Evolutionary conservation across 495 filamentous ascomycete species (phyloP).

Genomic region (Hypoxylon intermedium): DNA sequence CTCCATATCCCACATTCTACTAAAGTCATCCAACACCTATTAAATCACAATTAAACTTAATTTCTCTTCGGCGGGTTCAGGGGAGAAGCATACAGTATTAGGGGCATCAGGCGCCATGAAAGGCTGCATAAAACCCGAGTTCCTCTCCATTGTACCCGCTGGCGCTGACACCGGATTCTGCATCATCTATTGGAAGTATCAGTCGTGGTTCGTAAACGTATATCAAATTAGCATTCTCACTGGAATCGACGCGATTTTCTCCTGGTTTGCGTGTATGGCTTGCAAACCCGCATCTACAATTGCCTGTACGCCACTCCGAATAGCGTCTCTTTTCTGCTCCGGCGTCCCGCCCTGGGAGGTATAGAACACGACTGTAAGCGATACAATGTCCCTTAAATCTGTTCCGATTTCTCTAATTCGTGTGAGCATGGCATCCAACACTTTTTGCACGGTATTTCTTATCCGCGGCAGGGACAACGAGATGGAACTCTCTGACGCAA

Average conservation of each 20-base stretch:
- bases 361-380: slow-evolving; percentile 43
- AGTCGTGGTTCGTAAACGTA: background rate
- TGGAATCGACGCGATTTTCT: slow-evolving; percentile 38
- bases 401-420: slow-evolving; percentile 41
- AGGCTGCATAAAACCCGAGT: slow-evolving; percentile 31
- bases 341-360: slow-evolving; percentile 37
- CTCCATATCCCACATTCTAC: slow-evolving; percentile 35
- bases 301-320: slow-evolving; percentile 35
- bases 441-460: slow-evolving; percentile 40
- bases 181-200: slow-evolving; percentile 26
- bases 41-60: slow-evolving; percentile 15
- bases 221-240: slow-evolving; percentile 14
- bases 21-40: slow-evolving; percentile 36
- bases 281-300: slow-evolving; percentile 42
- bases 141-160: slow-evolving; percentile 21
- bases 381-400: slow-evolving; percentile 46
- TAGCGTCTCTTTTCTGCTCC: slow-evolving; percentile 37
- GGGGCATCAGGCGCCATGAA: slow-evolving; percentile 31
- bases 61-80: background rate
- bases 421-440: slow-evolving; percentile 39
- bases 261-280: slow-evolving; percentile 33
- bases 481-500: slow-evolving; percentile 35
- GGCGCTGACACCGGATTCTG: slow-evolving; percentile 22
- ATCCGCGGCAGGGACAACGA: slow-evolving; percentile 41
- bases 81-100: slow-evolving; percentile 21